Percentiles rank a stretch among this genome's conserved stretches.
These are phyloP conservation scores for Nannochloris sp. DNA, from an alignment of 139 green algal species.

Conservation along the genomic window DNA sequence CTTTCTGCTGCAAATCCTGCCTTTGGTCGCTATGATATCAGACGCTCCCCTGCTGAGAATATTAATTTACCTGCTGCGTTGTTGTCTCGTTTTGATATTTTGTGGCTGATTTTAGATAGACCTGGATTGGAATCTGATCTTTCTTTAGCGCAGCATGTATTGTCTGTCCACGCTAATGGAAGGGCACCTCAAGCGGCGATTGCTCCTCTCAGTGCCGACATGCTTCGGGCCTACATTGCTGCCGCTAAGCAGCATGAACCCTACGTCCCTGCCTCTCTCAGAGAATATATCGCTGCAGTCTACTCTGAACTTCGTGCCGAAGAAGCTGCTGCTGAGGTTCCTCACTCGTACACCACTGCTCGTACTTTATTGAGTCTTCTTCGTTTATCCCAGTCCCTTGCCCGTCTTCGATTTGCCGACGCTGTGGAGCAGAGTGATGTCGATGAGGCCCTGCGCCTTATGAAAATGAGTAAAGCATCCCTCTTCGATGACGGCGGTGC, in stretches of 20 bases:
- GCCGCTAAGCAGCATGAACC: conserved; percentile 68
- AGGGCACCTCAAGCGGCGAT: conserved; percentile 14
- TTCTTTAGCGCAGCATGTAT: conserved; percentile 82
- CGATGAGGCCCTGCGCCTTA: conserved; percentile 90
- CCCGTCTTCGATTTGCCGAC: conserved; percentile 67
- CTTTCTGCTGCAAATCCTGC: conserved; percentile 96
- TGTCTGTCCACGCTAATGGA: conserved; percentile 76
- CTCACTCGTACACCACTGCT: conserved; percentile 83
- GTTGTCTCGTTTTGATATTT: conserved; percentile 91
- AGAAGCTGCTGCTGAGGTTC: conserved; percentile 35
- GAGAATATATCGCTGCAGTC: conserved; percentile 80
- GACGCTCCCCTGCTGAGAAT: conserved; percentile 88
- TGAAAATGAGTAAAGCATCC: conserved; percentile 83
- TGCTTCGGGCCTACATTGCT: conserved; percentile 84
- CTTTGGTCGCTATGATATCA: conserved; percentile 89
- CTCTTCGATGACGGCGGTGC: conserved; percentile 41
- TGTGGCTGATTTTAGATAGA: conserved; percentile 97
- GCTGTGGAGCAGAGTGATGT: conserved; percentile 70
- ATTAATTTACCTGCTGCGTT: conserved; percentile 93
- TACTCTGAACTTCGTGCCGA: conserved; percentile 76
- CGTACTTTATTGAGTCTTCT: conserved; percentile 95
- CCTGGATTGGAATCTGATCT: conserved; percentile 65
- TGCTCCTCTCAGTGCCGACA: conserved; percentile 38
- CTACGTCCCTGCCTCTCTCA: conserved; percentile 67
- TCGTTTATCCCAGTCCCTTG: conserved; percentile 80